Conservation (phyloP, 768 basidiomycete species). For the Boletellus emodensis region DNA sequence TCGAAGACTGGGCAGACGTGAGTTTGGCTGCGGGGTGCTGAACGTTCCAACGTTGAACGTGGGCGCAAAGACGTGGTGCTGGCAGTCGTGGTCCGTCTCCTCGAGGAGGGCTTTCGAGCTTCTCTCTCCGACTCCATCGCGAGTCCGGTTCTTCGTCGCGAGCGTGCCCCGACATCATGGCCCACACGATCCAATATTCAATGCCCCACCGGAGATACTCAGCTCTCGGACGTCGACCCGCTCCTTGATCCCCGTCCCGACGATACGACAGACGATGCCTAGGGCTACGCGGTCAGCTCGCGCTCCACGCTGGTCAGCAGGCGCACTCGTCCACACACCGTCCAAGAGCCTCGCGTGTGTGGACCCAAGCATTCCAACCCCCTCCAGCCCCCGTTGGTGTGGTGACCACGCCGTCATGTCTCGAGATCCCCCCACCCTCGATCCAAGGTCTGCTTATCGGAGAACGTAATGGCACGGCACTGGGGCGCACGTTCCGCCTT, state of each 20-base stretch:
- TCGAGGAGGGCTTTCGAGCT: no score
- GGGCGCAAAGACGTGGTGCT: neutral
- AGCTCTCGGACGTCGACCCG: no score
- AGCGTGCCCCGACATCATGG: neutral
- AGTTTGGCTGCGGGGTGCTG: neutral
- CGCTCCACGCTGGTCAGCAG: no score
- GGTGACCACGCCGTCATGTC: no score
- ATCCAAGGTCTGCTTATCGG: neutral
- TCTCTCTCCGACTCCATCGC: neutral
- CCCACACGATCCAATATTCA: neutral
- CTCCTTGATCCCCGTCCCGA: no score
- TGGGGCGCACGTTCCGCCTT: neutral
- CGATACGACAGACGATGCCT: no score
- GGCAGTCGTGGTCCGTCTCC: neutral
- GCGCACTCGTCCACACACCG: no score
- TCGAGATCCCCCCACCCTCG: neutral
- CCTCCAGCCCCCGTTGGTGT: no score
- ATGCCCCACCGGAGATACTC: neutral
- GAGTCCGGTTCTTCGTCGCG: neutral
- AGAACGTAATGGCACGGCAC: neutral
- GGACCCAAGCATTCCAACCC: no score
- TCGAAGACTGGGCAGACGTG: neutral
- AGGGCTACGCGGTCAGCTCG: no score
- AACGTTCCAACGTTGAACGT: neutral
- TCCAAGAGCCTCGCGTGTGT: no score